Base-by-base conservation (phyloP, 2,329 filamentous ascomycete genomes). In the Claviceps arundinis region DNA sequence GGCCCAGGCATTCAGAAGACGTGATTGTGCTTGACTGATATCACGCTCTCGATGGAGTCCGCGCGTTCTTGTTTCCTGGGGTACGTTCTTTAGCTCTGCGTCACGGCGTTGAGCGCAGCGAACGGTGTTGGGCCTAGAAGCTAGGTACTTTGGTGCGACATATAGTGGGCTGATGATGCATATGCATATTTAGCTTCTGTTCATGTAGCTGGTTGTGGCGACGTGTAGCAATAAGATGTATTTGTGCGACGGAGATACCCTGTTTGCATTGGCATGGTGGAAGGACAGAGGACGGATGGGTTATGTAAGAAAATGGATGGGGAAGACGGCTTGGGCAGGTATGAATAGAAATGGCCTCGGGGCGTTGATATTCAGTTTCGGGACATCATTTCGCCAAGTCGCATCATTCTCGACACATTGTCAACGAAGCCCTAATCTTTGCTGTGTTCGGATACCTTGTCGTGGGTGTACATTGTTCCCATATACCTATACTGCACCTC, bases 21-120 rank as follows among this genome's bases (percentile, higher is more conserved):
- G 58, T 66, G 41, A 63, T 66, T 55, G 62, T 66, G 41, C 61
- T 66, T 41, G 64, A 66, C 43, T 66, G 50, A 64, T 40, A 40
- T 37, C 37, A n/a, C 34, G 30, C 52, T 50, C 30, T 34, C 49
- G 4, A 43, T 40, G 30, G 11, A 48, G 24, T 24, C 14, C 30
- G 41, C 41, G 30, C 34, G 34, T 40, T 17, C 8, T 34, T 46
- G 38, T 34, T 43, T 54, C 34, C 34, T 37, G 46, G 37, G 42
- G 34, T 46, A 38, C 45, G 48, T 24, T 48, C 37, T 24, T 8
- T 48, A 46, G 14, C 49, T 22, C 43, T 47, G 45, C 26, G 38
- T 41, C 14, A 17, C 45, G 46, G 44, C 22, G 38, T 50, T 34
- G 19, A 26, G 49, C 52, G 51, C 48, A 51, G 52, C 52, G 49